A percentile compares a stretch with the other conserved stretches of the same genome.
Evolutionary conservation across 139 green algal genomes (phyloP).

Genomic region (Limnomonas spitsbergensis): DNA sequence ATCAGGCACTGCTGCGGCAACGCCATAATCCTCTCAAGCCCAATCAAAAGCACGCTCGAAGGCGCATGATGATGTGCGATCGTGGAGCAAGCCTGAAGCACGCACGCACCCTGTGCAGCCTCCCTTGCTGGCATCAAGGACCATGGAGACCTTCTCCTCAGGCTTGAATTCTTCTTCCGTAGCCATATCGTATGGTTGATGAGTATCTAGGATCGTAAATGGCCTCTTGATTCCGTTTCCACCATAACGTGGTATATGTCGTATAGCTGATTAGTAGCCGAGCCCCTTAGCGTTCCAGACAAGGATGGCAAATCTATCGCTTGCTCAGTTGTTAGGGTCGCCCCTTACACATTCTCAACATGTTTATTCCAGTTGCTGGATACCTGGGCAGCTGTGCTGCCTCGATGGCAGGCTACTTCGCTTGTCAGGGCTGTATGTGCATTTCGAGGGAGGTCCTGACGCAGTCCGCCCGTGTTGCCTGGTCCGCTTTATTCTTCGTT

Average conservation of each 20-base stretch:
- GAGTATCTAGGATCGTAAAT: too few species aligned
- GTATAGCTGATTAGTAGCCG: too few species aligned
- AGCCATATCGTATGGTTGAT: not conserved
- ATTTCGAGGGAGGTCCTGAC: slow-evolving; percentile 54
- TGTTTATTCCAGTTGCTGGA: slow-evolving; percentile 25
- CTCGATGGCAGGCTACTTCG: slow-evolving; percentile 47
- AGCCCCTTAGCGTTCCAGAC: too few species aligned
- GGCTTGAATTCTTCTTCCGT: not conserved
- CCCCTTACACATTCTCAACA: too few species aligned
- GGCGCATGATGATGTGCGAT: not conserved
- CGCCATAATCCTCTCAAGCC: too few species aligned
- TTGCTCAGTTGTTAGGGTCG: too few species aligned
- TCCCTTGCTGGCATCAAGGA: slow-evolving; percentile 2
- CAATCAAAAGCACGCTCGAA: too few species aligned
- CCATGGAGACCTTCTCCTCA: not conserved
- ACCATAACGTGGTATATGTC: too few species aligned
- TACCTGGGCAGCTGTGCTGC: slow-evolving; percentile 47
- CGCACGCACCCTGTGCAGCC: slow-evolving; percentile 1
- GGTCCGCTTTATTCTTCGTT: slow-evolving; percentile 84
- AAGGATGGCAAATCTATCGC: too few species aligned
- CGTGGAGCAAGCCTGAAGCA: not conserved
- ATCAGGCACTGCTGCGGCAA: too few species aligned
- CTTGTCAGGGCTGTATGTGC: slow-evolving; percentile 54
- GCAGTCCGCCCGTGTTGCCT: slow-evolving; percentile 67
- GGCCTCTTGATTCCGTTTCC: too few species aligned